Percentiles rank a stretch among this genome's conserved stretches.
Conservation (phyloP, 2,329 filamentous ascomycete species). For the Aureobasidium sp. region DNA sequence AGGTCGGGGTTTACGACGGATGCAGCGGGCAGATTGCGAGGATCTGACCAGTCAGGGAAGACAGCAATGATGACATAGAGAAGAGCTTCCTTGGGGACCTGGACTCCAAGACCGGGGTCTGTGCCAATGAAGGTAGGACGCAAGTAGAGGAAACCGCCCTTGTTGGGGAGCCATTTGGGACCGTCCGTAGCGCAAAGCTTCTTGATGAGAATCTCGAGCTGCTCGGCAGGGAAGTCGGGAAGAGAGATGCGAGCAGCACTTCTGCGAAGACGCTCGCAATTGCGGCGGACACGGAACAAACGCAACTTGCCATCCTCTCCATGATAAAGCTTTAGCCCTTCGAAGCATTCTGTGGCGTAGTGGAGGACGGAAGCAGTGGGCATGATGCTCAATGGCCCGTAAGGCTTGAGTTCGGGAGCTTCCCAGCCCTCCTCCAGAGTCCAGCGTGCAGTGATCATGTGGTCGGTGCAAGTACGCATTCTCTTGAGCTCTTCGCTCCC, state of each 20-base stretch:
- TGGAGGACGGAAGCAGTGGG: conserved; percentile 76
- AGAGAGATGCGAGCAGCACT: conserved; percentile 60
- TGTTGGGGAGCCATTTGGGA: conserved; percentile 69
- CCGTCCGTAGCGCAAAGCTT: conserved; percentile 67
- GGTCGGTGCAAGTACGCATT: conserved; percentile 60
- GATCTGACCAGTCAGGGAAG: conserved; percentile 39
- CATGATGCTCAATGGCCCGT: conserved; percentile 69
- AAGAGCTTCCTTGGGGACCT: conserved; percentile 72
- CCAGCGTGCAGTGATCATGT: conserved; percentile 78
- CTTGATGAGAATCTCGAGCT: conserved; percentile 67
- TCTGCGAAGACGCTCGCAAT: conserved; percentile 57
- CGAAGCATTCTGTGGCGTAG: conserved; percentile 88
- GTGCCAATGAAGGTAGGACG: conserved; percentile 69
- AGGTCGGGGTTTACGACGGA: conserved; percentile 13
- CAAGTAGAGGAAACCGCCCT: conserved; percentile 72
- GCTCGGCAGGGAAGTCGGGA: conserved; percentile 62
- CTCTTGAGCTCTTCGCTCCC: conserved; percentile 35
- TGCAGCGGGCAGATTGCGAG: conserved; percentile 17
- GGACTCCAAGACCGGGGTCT: conserved; percentile 71
- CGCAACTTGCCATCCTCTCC: conserved; percentile 64
- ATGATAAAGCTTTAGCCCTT: conserved; percentile 71
- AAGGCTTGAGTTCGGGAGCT: conserved; percentile 66
- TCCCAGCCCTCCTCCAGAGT: conserved; percentile 60
- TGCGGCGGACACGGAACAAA: conserved; percentile 69
- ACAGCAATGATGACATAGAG: conserved; percentile 67